A percentile compares a stretch with the other conserved stretches of the same genome.
These are phyloP conservation scores for Golubevia pallescens DNA, from an alignment of 1,284 basidiomycete species.

Conservation along the genomic window DNA sequence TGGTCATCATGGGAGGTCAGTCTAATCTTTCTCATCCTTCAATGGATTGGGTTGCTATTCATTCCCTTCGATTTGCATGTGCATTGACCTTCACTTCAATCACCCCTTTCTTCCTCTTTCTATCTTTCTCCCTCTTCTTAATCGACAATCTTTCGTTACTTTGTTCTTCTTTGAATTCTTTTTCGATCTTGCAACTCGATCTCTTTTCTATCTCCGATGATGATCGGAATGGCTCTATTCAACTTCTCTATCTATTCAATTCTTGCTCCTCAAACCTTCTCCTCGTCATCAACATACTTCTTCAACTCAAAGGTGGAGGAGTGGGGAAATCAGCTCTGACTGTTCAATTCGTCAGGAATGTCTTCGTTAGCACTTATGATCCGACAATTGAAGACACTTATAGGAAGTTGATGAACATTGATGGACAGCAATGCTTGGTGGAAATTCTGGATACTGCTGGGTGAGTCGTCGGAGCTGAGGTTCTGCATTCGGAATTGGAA, in stretches of 20 bases:
- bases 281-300: too few relatives aligned
- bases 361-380: slow-evolving; percentile 53
- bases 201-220: background rate
- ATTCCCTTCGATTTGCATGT: background rate
- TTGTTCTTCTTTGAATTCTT: too few relatives aligned
- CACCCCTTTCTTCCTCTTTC: background rate
- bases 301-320: slow-evolving; percentile 28
- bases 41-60: background rate
- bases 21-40: background rate
- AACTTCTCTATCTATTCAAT: too few relatives aligned
- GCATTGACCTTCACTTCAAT: background rate
- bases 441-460: slow-evolving; percentile 57
- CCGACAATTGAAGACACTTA: slow-evolving; percentile 60
- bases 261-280: too few relatives aligned
- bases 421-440: slow-evolving; percentile 43
- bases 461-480: too few relatives aligned
- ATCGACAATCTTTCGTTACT: background rate
- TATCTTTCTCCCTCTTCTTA: background rate
- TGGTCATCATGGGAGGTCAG: slow-evolving; percentile 52
- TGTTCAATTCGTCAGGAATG: slow-evolving; percentile 47
- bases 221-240: too few relatives aligned
- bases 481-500: background rate
- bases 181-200: background rate
- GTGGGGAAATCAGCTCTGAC: slow-evolving; percentile 56
- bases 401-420: slow-evolving; percentile 42